Evolutionary conservation across 2,329 filamentous ascomycete genomes (phyloP), one percentile per base, ranked within the genome.

Genomic region (Aaosphaeria arxii): DNA sequence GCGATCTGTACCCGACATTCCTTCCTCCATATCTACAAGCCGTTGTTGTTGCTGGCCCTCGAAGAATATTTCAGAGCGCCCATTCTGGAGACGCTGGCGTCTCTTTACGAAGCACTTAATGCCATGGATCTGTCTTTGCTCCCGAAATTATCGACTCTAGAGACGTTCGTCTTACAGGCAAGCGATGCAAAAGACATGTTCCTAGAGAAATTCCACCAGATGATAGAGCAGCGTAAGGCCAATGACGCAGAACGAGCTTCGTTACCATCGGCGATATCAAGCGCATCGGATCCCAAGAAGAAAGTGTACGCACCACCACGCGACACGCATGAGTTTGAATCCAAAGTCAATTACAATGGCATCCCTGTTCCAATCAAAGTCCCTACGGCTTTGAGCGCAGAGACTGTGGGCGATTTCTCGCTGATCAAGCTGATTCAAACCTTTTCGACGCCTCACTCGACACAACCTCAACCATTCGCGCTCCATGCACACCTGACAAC

Each of bases 11-110:
- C 94, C 6, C 81, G 94, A 40, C 94, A 99, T 76, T 91, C 94
- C 3, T 99, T 99, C 71, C 75, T 99, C 57, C 94, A 99, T 72
- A 99, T 99, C 55, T 99, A 99, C 77, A 99, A 99, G 88, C 94
- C 94, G 30, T 79, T 99, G 36, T 78, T 99, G 44, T 77, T 99
- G 35, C 75, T 99, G 40, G 94, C 94, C 0, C 77, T 99, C 45
- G 92, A 99, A 63, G 92, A 97, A 66, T 99, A 99, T 70, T 99
- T 97, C 74, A 94, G 95, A 64, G 85, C 87, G 0, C 94, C 94
- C 0, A 86, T 88, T 32, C 84, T 89, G 4, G 91, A 95, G 68
- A 99, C 94, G 0, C 77, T 99, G 43, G 85, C 89, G 41, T 84
- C 89, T 66, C 79, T 99, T 4, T 99, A 96, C 71, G 82, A 96